Evolutionary conservation across 495 filamentous ascomycete genomes (phyloP), one percentile per base, ranked within the genome.

Genomic region (Annulohypoxylon stygium): DNA sequence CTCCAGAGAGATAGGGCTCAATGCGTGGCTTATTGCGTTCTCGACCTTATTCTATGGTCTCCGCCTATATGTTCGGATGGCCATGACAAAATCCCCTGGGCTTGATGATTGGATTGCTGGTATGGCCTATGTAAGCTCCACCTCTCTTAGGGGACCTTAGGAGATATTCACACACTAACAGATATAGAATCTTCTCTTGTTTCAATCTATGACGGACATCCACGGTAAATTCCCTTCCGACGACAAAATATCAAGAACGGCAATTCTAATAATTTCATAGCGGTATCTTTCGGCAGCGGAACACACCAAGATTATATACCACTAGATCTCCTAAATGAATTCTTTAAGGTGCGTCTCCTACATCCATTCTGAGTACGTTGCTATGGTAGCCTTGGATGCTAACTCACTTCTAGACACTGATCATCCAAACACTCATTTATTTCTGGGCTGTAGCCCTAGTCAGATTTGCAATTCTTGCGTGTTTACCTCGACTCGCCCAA

Each of bases 11-110:
- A 62, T 63, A 4, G 64, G 62, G 3, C 65, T 81, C 23, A 78
- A 78, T 61, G 67, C 18, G 3, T 41, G 39, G 25, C 66, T 81
- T 4, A 79, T 81, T 37, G 72, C 51, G 18, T 67, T 78, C 30
- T 73, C 79, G 36, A 75, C 76, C 0, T 2, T 81, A 14, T 62
- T 79, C 20, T 65, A 73, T n/a, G 70, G 55, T 3, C 18, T 75
- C 14, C 69, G 79, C 18, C 12, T 81, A 14, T 79, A 70, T 67
- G 74, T 74, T 14, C 58, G 79, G 30, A 36, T 53, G 18, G 65
- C 60, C 63, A 73, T 81, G 55, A 77, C 77, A 16, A 81, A 81
- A 20, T 59, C 74, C 16, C 61, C 71, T 4, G 79, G 79, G 3
- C 63, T 77, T n/a, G 79, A 81, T 67, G 79, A 81, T 70, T 55